phyloP scores from a whole-genome alignment of 2,329 filamentous ascomycete species.

The Aspergillus ruber region DNA sequence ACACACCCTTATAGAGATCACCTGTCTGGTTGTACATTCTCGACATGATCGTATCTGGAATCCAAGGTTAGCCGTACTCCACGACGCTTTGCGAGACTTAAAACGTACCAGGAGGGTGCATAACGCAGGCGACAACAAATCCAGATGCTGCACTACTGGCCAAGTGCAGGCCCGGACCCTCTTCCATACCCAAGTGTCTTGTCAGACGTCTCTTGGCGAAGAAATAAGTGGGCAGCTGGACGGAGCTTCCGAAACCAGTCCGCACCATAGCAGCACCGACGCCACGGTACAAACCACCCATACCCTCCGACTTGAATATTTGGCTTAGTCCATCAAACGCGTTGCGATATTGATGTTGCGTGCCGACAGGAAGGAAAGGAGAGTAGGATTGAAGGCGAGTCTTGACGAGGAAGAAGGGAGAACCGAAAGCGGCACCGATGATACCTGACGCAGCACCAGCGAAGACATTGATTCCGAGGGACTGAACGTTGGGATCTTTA shows the following conservation, averaged over 20 bases:
- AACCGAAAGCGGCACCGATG: slow-evolving; percentile 84
- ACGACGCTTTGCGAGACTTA: neutral
- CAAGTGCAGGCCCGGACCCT: slow-evolving; percentile 82
- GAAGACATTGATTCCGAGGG: slow-evolving; percentile 85
- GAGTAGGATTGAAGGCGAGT: slow-evolving; percentile 92
- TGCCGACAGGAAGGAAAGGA: slow-evolving; percentile 86
- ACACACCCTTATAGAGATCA: slow-evolving; percentile 87
- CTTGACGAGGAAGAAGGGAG: slow-evolving; percentile 96
- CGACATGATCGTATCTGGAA: slow-evolving; percentile 87
- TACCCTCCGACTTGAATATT: slow-evolving; percentile 72
- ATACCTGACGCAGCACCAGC: slow-evolving; percentile 84
- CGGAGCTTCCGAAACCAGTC: slow-evolving; percentile 90
- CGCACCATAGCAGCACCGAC: slow-evolving; percentile 91
- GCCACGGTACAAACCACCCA: slow-evolving; percentile 78
- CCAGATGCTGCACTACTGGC: slow-evolving; percentile 83
- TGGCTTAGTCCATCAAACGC: slow-evolving; percentile 73
- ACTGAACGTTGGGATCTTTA: slow-evolving; percentile 68
- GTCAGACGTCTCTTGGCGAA: slow-evolving; percentile 85
- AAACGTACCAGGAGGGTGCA: slow-evolving; percentile 82
- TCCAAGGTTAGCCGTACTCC: slow-evolving; percentile 4
- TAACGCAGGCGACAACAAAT: slow-evolving; percentile 93
- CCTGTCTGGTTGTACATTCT: slow-evolving; percentile 98
- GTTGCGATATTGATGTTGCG: slow-evolving; percentile 89
- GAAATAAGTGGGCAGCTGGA: slow-evolving; percentile 96
- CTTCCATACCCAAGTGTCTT: slow-evolving; percentile 78